Conservation (phyloP, 2,329 filamentous ascomycete genomes). For the Seiridium unicorne region DNA sequence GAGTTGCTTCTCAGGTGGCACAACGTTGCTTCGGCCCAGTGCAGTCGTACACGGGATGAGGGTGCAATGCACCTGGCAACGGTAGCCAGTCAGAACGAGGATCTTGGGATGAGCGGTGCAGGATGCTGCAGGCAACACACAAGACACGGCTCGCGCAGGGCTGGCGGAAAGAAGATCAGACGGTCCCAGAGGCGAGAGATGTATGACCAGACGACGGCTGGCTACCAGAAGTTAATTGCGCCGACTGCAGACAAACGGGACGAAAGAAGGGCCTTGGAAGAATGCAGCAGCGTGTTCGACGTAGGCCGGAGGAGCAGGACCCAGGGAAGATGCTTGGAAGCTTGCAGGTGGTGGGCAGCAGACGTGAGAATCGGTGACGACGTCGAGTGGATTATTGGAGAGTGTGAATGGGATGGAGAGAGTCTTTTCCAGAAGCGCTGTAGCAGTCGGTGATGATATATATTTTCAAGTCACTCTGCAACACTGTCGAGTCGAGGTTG, state of each 20-base stretch:
- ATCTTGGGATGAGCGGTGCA: slow-evolving; percentile 7
- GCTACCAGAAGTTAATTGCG: background rate
- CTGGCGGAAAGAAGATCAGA: slow-evolving; percentile 8
- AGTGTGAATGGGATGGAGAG: background rate
- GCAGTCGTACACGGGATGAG: slow-evolving; percentile 21
- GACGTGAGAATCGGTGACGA: background rate
- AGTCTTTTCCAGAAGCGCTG: background rate
- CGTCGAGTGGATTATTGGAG: background rate
- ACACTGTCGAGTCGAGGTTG: background rate
- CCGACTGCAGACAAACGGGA: background rate
- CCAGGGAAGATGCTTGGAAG: slow-evolving; percentile 15
- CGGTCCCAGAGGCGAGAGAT: background rate
- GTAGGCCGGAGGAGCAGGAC: background rate
- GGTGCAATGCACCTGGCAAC: slow-evolving; percentile 17
- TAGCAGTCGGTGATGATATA: no score
- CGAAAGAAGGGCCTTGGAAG: background rate
- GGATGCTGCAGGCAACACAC: background rate
- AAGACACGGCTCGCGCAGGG: slow-evolving; percentile 4
- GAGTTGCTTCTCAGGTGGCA: slow-evolving; percentile 17
- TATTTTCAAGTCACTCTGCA: no score
- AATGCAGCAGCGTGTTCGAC: background rate
- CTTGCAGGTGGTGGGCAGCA: slow-evolving; percentile 5
- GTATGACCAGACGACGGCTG: background rate
- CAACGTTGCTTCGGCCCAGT: slow-evolving; percentile 20
- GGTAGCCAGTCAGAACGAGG: slow-evolving; percentile 19